A percentile compares a stretch with the other conserved stretches of the same genome.
phyloP scores from a whole-genome alignment of 2,329 filamentous ascomycete genomes.

The Phoma herbarum region DNA sequence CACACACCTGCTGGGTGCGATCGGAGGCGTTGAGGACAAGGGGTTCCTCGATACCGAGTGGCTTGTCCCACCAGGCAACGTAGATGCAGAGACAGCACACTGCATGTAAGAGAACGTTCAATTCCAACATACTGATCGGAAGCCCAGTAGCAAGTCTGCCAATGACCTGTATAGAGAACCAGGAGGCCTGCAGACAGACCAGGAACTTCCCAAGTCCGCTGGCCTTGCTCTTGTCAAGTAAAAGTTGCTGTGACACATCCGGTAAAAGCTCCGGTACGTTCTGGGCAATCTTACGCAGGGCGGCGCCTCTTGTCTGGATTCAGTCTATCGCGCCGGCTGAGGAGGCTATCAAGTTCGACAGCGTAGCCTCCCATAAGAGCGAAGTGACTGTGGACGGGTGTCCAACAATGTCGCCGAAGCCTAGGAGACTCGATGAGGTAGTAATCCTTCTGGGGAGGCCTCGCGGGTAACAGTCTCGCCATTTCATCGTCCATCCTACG shows the following conservation, averaged over 20 bases:
- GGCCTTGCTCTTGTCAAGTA: not conserved
- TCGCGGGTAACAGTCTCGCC: too few species aligned
- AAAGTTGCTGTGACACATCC: not conserved
- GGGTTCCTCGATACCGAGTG: not conserved
- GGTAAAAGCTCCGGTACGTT: not conserved
- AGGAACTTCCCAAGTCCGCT: not conserved
- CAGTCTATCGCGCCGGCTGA: too few species aligned
- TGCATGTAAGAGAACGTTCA: not conserved
- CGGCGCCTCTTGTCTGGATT: too few species aligned
- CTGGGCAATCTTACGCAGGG: slow-evolving; percentile 1
- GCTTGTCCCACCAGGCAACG: not conserved
- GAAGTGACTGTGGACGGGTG: slow-evolving; percentile 21
- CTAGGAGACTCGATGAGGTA: too few species aligned
- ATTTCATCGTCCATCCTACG: too few species aligned
- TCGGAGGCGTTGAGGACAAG: not conserved
- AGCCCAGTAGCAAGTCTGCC: not conserved
- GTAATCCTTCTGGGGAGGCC: too few species aligned
- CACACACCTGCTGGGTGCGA: not conserved
- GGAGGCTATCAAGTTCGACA: slow-evolving; percentile 1
- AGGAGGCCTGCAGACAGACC: not conserved
- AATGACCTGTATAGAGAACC: not conserved
- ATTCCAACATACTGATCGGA: not conserved
- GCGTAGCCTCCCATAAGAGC: slow-evolving; percentile 25
- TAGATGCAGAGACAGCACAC: not conserved
- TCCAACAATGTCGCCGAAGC: slow-evolving; percentile 12